phyloP scores from a whole-genome alignment of 305 asterid genomes.

The Withania somnifera region DNA sequence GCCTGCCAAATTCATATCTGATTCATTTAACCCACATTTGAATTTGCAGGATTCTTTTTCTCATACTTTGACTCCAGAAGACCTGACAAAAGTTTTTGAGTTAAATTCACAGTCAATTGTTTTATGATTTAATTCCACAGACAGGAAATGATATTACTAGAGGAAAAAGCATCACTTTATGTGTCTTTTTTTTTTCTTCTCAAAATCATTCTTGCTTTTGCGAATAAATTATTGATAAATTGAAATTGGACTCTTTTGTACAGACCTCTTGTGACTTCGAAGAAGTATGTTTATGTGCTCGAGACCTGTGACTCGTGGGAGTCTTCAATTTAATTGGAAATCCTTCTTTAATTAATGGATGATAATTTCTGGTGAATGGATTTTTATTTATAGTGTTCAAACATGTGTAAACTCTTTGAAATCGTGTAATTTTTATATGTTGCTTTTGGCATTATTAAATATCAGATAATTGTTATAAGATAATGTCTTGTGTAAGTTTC shows the following conservation, averaged over 20 bases:
- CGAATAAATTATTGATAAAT: not conserved
- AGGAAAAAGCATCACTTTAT: not conserved
- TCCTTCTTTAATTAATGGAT: not conserved
- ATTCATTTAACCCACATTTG: not conserved
- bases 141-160: not conserved
- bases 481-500: slow-evolving; percentile 10
- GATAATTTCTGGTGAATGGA: not conserved
- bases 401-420: not conserved
- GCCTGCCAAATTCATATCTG: not conserved
- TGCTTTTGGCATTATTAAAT: not conserved
- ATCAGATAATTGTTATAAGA: slow-evolving; percentile 7
- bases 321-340: not conserved
- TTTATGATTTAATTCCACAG: not conserved
- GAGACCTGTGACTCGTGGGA: not conserved
- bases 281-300: not conserved
- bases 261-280: not conserved
- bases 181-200: not conserved
- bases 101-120: not conserved
- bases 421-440: not conserved
- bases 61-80: slow-evolving; percentile 67
- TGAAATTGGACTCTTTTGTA: not conserved
- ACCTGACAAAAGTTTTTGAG: slow-evolving; percentile 53
- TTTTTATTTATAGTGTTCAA: not conserved
- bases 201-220: not conserved
- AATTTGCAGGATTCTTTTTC: slow-evolving; percentile 83